Percentiles rank a stretch among this genome's conserved stretches.
Evolutionary conservation across 2,329 filamentous ascomycete genomes (phyloP).

Genomic region (Fusarium agapanthi): DNA sequence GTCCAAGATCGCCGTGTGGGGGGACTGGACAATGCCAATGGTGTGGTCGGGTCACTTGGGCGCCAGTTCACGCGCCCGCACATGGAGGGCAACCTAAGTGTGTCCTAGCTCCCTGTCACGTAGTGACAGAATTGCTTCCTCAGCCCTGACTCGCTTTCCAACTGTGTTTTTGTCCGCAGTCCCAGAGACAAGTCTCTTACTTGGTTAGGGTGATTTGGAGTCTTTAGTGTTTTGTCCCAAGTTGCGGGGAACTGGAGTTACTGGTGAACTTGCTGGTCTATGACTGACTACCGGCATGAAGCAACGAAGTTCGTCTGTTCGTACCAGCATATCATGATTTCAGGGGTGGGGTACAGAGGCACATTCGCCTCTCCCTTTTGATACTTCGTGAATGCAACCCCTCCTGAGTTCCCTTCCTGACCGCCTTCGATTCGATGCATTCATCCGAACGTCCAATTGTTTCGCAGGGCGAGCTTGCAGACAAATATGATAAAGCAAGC

Average conservation of each 20-base stretch:
- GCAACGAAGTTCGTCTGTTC: background rate
- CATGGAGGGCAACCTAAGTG: constrained; percentile 16
- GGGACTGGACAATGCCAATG: constrained; percentile 21
- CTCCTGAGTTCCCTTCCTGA: constrained; percentile 30
- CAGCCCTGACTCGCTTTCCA: constrained; percentile 35
- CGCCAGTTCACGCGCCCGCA: constrained; percentile 33
- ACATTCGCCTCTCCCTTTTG: constrained; percentile 12
- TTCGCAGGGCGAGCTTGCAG: constrained; percentile 32
- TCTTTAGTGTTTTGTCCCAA: constrained; percentile 4
- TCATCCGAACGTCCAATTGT: constrained; percentile 37
- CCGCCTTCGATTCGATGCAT: constrained; percentile 35
- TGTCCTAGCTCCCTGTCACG: constrained; percentile 34
- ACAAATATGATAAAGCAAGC: constrained; percentile 34
- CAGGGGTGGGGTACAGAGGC: constrained; percentile 15
- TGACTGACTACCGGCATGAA: constrained; percentile 24
- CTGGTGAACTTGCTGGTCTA: constrained; percentile 4
- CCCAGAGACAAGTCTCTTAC: constrained; percentile 2
- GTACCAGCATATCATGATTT: constrained; percentile 1
- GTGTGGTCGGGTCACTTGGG: constrained; percentile 25
- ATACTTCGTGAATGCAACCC: constrained; percentile 36
- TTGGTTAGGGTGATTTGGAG: constrained; percentile 7
- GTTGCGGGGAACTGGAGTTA: constrained; percentile 21
- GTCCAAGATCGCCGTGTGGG: constrained; percentile 27
- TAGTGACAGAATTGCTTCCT: constrained; percentile 33
- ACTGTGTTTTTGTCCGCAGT: constrained; percentile 18